Base-by-base conservation (phyloP, 2,329 filamentous ascomycete genomes). In the Claviceps sp. region DNA sequence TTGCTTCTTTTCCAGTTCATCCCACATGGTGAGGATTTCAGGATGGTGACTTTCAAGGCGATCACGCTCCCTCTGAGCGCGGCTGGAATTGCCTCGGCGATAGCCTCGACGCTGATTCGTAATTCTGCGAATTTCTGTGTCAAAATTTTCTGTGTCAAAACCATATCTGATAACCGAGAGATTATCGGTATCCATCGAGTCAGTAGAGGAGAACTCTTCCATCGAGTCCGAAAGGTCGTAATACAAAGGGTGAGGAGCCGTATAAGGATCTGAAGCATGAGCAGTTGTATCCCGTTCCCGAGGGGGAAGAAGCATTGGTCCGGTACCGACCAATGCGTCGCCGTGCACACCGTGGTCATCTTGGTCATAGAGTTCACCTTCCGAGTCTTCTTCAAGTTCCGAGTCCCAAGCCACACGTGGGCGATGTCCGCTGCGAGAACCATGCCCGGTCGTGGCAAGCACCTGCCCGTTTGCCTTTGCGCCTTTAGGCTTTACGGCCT, bases 11-110 rank as follows among this genome's bases (percentile, higher is more conserved):
- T 84, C 73, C 2, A 97, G 72, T 24, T 86, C 79, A 3, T 78
- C 67, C 93, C 93, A 98, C 87, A 97, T 94, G 0, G 82, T 87
- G 44, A 70, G 72, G 42, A 98, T 77, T 51, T 82, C 78, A 0
- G 91, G 90, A 63, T 98, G 93, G 49, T 85, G 74, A 20, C 70
- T 66, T 59, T 90, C 87, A 1, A 95, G 78, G 55, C 84, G 83
- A 51, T 72, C 69, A 49, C 89, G 79, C 67, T 87, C 73, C 37
- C 61, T 69, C 57, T 63, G 62, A 34, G 55, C 26, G 18, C 68
- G 64, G 9, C 56, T 49, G 44, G 47, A 59, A 48, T 61, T 62
- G 38, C 57, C 61, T 3, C 51, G 44, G 47, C 67, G 55, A 55
- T 62, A 71, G 4, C 61, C 69, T 20, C 67, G 72, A 24, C 68